Evolutionary conservation across 306 rosid genomes (phyloP), one percentile per base, ranked within the genome.

Genomic region (Dryas drummondii): DNA sequence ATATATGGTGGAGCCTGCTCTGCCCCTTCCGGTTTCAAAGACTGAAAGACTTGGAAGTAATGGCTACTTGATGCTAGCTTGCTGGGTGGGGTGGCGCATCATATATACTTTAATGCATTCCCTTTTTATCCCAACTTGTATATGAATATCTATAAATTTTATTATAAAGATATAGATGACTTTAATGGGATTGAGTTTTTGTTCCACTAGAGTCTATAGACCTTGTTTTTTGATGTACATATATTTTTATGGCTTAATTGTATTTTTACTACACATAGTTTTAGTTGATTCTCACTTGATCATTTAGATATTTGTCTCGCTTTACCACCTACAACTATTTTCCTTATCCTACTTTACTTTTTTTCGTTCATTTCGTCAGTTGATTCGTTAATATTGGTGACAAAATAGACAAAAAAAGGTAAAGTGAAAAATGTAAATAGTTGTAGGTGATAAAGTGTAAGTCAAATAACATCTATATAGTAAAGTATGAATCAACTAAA

Each of bases 31-130:
- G 26, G 49, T 69, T 75, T 79, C 83, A 74, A 81, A 64, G 85
- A 88, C 81, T 79, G 27, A 74, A 81, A 64, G 85, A 88, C 81
- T 79, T 41, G 71, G 55, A 64, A 77, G 81, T 73, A 50, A 63
- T 77, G 78, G 80, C 65, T 83, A 67, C 75, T 71, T 72, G 54
- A 75, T 49, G 68, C 37, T 32, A 1, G 37, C 37, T 32, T 32
- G 37, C 80, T 77, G 72, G 84, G 90, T 88, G 88, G 62, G 37
- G 37, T 37, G 62, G 62, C 84, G 90, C 90, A 88, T 80, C 68
- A 58, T 70, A 57, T 63, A 58, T 70, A 57, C 75, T 88, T 81
- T 47, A 52, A 63, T 52, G 71, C 64, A 75, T 48, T 11, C 47
- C 19, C 54, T 74, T 73, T 61, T 55, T 6, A 51, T 73, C 61